Base-by-base conservation (phyloP, 129 eudicot genomes). In the Helichrysum umbraculigerum region DNA sequence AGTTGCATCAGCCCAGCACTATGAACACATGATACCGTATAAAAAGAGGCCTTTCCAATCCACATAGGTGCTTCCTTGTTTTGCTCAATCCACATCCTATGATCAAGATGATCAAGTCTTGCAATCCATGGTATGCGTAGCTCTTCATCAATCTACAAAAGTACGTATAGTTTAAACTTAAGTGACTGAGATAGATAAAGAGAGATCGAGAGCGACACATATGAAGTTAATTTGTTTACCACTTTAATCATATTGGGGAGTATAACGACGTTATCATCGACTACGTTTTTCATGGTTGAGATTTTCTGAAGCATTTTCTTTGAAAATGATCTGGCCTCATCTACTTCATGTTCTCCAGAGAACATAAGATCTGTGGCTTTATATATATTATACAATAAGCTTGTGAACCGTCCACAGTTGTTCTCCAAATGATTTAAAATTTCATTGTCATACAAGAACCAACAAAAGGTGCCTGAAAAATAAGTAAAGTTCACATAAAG, bases 61-160 rank as follows among this genome's bases (percentile, higher is more conserved):
- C 84, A 74, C 3, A 87, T 70, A 19, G 85, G 77, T 20, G 54
- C 54, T 66, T 19, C 60, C 56, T 67, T 74, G 60, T 62, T 83
- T 81, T 81, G 83, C 82, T 90, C 96, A 66, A 90, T 90, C 90
- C 92, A 87, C 73, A 70, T 79, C 62, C 96, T 77, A 52, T 87
- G 90, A 71, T 83, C 89, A 60, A 90, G 82, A 83, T 81, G 92
- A 77, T 90, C 92, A 22, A 90, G 75, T 64, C 92, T 79, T 67
- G 90, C 88, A 58, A 86, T 77, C 96, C 96, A 90, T 29, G 92
- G 92, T 67, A 63, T 33, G 70, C 58, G 56, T 60, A 90, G 71
- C 75, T 90, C 96, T 70, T 85, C 81, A 68, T 71, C 75, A 74
- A 90, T 75, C 96, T 90, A 34, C 47, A 20, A 35, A 78, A 16